Evolutionary conservation across 495 filamentous ascomycete species (phyloP), one percentile per base, ranked within the genome.

Genomic region (Hyaloscypha bicolor): DNA sequence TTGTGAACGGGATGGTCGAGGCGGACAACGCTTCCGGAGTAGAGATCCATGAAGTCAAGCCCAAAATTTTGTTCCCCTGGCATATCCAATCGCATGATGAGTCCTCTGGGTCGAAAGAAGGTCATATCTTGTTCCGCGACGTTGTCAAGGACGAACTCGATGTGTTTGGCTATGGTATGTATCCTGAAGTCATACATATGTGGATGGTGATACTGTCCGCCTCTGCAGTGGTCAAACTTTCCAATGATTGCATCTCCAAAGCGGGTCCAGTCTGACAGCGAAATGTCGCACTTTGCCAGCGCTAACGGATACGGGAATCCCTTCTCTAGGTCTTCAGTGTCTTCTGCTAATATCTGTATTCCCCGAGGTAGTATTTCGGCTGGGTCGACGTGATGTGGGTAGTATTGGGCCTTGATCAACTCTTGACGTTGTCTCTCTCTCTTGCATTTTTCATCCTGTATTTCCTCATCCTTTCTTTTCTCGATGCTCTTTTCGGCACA

Each of bases 1-100:
- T 37, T 37, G 35, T 37, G 35, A 1, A 37, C 35, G 35, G 35
- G 35, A 14, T 16, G 9, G 16, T 48, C 9, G 3, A 6, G 42
- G 16, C 42, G 4, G 42, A 6, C 6, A 48, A 16, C 37, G 9
- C 5, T n/a, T 25, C 21, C 21, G 35, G 55, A 19, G 33, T 64
- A 68, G 0, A 68, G 9, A 30, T 68, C 66, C 66, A 68, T 64
- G 39, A 35, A 45, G 37, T 64, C 53, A 12, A 57, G 55, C 31
- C 66, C 61, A 45, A 51, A 68, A 21, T 68, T 59, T 11, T 57
- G 30, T 29, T 68, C 66, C 12, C 60, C 60, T 21, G 60, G 66
- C 52, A 63, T 60, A 29, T 68, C 66, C 19, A 68, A 16, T 19
- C 66, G 52, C 66, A 67, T 67, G 29, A 68, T 37, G 29, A 68